Evolutionary conservation across 106 monocot genomes (phyloP), one percentile per base, ranked within the genome.

Genomic region (Platanthera guangdongensis): DNA sequence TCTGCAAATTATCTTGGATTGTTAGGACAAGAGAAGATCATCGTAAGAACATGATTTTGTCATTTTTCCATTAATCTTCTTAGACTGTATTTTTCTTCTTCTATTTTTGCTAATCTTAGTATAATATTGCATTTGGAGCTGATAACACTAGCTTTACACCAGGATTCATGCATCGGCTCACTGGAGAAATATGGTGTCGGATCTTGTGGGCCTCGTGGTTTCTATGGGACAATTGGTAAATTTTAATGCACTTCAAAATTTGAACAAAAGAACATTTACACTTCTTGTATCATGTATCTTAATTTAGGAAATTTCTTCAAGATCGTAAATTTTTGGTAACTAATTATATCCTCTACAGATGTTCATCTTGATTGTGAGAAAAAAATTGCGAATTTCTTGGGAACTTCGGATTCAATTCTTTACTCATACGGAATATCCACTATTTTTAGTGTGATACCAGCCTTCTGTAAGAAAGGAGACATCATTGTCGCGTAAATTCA

Each of bases 121-220:
- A 30, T 81, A 72, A 13, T 59, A 8, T 51, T 51, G 50, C 30
- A 71, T 75, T 22, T 39, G 4, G 57, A 45, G 50, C 16, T 64
- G 74, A 51, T 50, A 25, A 71, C 19, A 57, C 45, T 39, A 57
- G 5, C 19, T 74, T 8, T 19, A n/a, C 25, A 7, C 14, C 81
- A 99, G 97, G 88, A 91, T 81, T 90, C 94, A 25, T 99, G 94
- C 72, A 75, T 90, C 81, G 84, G 83, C 73, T 87, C 97, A 55
- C 76, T 99, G 71, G 97, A 99, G 76, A 99, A 94, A 83, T 99
- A 99, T 80, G 97, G 97, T 92, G 97, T 99, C 80, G 97, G 97
- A 74, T 92, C 97, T 60, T 99, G 97, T 78, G 94, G 97, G 30
- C 94, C 97, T 63, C 97, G 94, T 80, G 86, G 89, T 65, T 99